These are phyloP conservation scores for Coelastrella sp. DNA, from an alignment of 139 green algal species.

Conservation along the genomic window DNA sequence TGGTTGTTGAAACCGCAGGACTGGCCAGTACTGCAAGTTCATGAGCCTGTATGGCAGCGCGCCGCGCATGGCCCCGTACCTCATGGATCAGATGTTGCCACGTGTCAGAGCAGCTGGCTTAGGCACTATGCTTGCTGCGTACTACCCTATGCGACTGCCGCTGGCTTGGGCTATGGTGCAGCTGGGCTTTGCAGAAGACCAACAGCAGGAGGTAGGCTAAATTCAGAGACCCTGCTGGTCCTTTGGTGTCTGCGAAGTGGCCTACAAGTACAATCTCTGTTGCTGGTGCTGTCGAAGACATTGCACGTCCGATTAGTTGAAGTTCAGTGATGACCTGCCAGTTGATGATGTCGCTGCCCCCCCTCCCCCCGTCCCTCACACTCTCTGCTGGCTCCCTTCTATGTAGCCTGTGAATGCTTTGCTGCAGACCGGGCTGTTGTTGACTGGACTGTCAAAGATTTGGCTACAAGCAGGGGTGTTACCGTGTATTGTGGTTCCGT, in stretches of 20 bases:
- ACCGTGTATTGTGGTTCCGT: neutral
- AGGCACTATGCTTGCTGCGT: conserved; percentile 16
- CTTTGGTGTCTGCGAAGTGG: neutral
- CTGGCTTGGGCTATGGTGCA: conserved; percentile 34
- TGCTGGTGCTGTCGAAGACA: neutral
- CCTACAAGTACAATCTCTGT: neutral
- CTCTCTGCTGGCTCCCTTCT: no score
- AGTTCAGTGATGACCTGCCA: no score
- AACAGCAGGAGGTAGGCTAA: conserved; percentile 29
- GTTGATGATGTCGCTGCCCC: no score
- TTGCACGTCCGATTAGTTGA: no score
- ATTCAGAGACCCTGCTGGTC: no score
- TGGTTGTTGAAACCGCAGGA: no score
- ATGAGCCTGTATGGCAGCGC: conserved; percentile 66
- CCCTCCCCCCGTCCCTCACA: no score
- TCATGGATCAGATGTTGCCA: conserved; percentile 73
- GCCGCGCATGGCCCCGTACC: conserved; percentile 76
- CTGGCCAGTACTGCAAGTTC: conserved; percentile 59
- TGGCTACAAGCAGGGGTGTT: no score
- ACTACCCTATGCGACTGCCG: conserved; percentile 47
- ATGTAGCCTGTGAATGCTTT: no score
- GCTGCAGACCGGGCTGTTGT: no score
- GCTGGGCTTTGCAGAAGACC: conserved; percentile 52
- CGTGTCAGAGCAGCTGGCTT: conserved; percentile 46
- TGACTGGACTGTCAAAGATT: no score